Base-by-base conservation (phyloP, 2,329 filamentous ascomycete species). In the Hymenoscyphus repandus region DNA sequence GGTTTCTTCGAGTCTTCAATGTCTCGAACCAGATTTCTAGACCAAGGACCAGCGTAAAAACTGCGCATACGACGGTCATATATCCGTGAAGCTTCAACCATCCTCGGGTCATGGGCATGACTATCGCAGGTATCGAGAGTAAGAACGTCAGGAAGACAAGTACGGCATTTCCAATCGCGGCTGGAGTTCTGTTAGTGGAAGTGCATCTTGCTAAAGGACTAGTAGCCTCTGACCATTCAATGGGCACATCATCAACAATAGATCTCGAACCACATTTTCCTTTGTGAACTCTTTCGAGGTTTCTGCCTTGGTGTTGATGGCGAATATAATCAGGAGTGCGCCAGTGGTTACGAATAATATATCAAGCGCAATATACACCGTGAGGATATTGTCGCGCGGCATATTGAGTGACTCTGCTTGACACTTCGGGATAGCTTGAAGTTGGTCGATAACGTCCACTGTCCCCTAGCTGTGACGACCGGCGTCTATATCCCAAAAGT, bases 11-110 rank as follows among this genome's bases (percentile, higher is more conserved):
- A 41, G 84, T 84, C 60, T 75, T 77, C 59, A 93, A 72, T 2
- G 88, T 92, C 61, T 83, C 72, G 63, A 90, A 79, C 88, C 86
- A 90, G 55, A 89, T 73, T 55, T 77, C 75, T 43, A 88, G 70
- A 40, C 86, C 86, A 33, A 89, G 70, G 50, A 79, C 69, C 63
- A 89, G 69, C 17, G 80, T 86, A 68, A 86, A 85, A 46, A 86
- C 51, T 1, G 72, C 78, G 64, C 78, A 82, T 38, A 81, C 49
- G n/a, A 80, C 74, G 37, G 85, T 70, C 64, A 87, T 68, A 70
- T 81, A 86, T 44, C 79, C 82, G 51, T 84, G 80, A 13, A 83
- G 55, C 67, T 89, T 88, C 61, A 92, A 76, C 80, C 83, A 88
- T 56, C 77, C 74, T 56, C 86, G 78, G 45, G 77, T 79, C 45